Conservation (phyloP, 2,329 filamentous ascomycete species). For the Cladophialophora exuberans region DNA sequence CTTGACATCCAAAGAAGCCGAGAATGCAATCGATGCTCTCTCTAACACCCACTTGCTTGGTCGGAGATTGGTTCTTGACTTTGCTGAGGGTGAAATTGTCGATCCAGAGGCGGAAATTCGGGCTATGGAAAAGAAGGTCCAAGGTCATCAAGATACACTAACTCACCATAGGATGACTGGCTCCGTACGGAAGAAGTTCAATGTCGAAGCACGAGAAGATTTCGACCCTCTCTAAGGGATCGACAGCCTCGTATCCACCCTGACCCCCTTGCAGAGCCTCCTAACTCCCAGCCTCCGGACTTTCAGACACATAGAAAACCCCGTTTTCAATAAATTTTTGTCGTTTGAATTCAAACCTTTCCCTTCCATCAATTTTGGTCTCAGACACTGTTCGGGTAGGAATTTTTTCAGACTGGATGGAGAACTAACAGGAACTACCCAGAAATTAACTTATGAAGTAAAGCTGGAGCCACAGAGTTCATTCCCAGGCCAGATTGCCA, state of each 20-base stretch:
- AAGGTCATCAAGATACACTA: slow-evolving; percentile 86
- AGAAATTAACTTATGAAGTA: neutral
- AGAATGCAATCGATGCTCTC: slow-evolving; percentile 87
- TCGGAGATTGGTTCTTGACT: slow-evolving; percentile 85
- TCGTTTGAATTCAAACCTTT: slow-evolving; percentile 7
- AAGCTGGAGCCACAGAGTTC: slow-evolving; percentile 3
- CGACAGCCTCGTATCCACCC: neutral
- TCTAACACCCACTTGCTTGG: slow-evolving; percentile 92
- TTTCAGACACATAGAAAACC: slow-evolving; percentile 2
- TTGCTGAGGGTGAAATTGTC: slow-evolving; percentile 82
- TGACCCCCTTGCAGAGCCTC: slow-evolving; percentile 26
- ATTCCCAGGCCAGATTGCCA: slow-evolving; percentile 22
- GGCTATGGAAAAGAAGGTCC: slow-evolving; percentile 96
- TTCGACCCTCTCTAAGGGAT: slow-evolving; percentile 48
- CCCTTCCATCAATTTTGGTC: slow-evolving; percentile 10
- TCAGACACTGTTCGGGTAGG: slow-evolving; percentile 2
- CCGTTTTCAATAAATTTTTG: slow-evolving; percentile 3
- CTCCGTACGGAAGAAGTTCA: slow-evolving; percentile 82
- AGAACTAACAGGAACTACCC: too few species aligned
- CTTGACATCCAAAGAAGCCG: slow-evolving; percentile 84
- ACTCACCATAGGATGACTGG: slow-evolving; percentile 82
- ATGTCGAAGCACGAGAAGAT: slow-evolving; percentile 69
- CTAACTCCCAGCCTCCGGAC: neutral
- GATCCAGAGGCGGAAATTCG: slow-evolving; percentile 95
- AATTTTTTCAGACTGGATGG: neutral